These are phyloP conservation scores for Fusarium sambucinum DNA, from an alignment of 2,329 filamentous ascomycete species.

Conservation along the genomic window DNA sequence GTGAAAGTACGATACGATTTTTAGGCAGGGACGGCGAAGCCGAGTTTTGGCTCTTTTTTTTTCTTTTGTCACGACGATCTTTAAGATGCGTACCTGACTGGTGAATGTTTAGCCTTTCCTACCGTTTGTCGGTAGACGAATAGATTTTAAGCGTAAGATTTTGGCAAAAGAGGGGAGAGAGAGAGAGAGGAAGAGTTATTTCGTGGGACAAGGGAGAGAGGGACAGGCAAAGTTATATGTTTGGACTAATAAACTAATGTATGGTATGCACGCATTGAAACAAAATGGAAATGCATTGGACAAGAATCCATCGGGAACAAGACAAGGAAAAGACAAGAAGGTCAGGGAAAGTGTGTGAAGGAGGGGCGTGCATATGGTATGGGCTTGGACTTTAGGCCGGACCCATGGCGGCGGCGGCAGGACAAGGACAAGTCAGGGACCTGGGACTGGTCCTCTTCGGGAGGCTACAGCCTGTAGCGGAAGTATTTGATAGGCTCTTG, in stretches of 20 bases:
- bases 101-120: not conserved
- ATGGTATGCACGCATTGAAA: slow-evolving; percentile 14
- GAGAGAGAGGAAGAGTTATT: slow-evolving; percentile 5
- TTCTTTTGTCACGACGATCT: not conserved
- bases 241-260: not conserved
- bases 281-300: slow-evolving; percentile 11
- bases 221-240: slow-evolving; percentile 29
- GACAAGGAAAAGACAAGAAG: not conserved
- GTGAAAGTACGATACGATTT: slow-evolving; percentile 18
- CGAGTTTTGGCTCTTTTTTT: slow-evolving; percentile 33
- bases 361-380: slow-evolving; percentile 20
- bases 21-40: slow-evolving; percentile 37
- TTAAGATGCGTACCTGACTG: not conserved
- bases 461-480: slow-evolving; percentile 25
- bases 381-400: not conserved
- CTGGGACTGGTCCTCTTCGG: slow-evolving; percentile 32
- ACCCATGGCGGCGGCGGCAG: not conserved
- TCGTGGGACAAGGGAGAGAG: slow-evolving; percentile 36
- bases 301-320: slow-evolving; percentile 6
- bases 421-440: slow-evolving; percentile 11
- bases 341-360: not conserved
- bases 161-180: not conserved
- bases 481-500: slow-evolving; percentile 35
- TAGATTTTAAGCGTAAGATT: not conserved
- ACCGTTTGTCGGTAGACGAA: not conserved